Base-by-base conservation (phyloP, 441 rosid genomes). In the Eutrema salsugineum region DNA sequence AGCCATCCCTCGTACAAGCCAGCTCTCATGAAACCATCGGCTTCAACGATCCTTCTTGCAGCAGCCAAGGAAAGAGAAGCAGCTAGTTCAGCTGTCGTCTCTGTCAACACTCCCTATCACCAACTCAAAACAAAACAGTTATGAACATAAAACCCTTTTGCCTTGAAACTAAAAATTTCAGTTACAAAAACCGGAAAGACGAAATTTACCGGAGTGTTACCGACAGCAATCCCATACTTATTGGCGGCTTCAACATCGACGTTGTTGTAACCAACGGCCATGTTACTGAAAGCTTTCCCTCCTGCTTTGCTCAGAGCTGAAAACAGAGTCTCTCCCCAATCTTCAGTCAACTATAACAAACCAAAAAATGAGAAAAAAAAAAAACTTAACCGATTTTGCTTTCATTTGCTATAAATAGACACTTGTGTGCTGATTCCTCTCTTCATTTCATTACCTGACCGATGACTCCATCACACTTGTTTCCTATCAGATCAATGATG, bases 1-100 rank as follows among this genome's bases (percentile, higher is more conserved):
- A 94, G 99, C 99, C 99, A 94, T 78, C 97, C 98, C 46, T 92
- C 98, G 10, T 94, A 90, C 74, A 94, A 80, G 53, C 98, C 98
- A 8, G 85, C 98, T 78, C 97, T 87, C 98, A 92, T 92, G 83
- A 89, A 94, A 78, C 79, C 96, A 12, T 94, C 99, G 14, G 97
- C 97, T 83, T 94, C 99, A 43, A 94, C 96, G 4, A 94, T 94
- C 75, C 98, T 88, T 83, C 98, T 87, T 1, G 98, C 88, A 6
- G 99, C 96, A 22, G 96, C 82, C 36, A 94, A 39, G 16, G 98
- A 92, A 57, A 92, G 96, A 1, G 99, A 86, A 74, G 97, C 97
- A 22, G 99, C 98, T 70, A 94, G 80, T 81, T 90, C 99, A 1
- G 97, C 99, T 0, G 99, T 92, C 9, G 98, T 94, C 83, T 94